Evolutionary conservation across 768 basidiomycete genomes (phyloP), one percentile per base, ranked within the genome.

Genomic region (Boletus barrowsii): DNA sequence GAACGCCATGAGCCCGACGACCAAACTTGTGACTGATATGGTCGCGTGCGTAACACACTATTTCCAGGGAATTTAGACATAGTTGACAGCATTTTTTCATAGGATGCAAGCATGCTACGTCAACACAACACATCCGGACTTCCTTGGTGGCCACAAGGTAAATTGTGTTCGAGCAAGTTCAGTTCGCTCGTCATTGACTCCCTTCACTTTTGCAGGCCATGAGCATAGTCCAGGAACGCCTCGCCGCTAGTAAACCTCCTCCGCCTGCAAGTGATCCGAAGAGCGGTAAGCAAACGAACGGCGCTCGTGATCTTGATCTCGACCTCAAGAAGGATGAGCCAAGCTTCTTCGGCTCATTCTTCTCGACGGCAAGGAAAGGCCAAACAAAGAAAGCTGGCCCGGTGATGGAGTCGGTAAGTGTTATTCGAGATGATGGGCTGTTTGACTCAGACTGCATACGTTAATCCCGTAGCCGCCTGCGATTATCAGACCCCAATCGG

Each of bases 101-200:
- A 93, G 90, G 35, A 98, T 98, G 94, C 96, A 98, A 76, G 93
- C 95, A 36, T 96, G 93, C 70, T 99, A 98, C 69, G 88, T 99
- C 65, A 99, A 99, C 75, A 98, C 97, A 14, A 98, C 96, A 1
- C 97, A 99, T 69, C 97, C 97, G 2, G 97, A 99, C 74, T 98
- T 99, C 76, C 83, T 99, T 68, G 90, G 86, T 57, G 97, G 97
- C 22, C 96, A 99, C 75, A 94, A 88, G 75, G 88, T 80, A 51
- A 37, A 65, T 64, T 17, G 10, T 42, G 32, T 53, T 53, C 8
- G 42, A 40, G 9, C 22, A 22, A 13, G 42, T 44, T 43, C 17
- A 22, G 18, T 26, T 17, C 18, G 4, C 40, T 10, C 36, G 37
- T 33, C 37, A 44, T 51, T 51, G 42, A 55, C n/a, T 35, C n/a